Conservation (phyloP, 352 stramenopile genomes). For the Aphanomyces stellatus region DNA sequence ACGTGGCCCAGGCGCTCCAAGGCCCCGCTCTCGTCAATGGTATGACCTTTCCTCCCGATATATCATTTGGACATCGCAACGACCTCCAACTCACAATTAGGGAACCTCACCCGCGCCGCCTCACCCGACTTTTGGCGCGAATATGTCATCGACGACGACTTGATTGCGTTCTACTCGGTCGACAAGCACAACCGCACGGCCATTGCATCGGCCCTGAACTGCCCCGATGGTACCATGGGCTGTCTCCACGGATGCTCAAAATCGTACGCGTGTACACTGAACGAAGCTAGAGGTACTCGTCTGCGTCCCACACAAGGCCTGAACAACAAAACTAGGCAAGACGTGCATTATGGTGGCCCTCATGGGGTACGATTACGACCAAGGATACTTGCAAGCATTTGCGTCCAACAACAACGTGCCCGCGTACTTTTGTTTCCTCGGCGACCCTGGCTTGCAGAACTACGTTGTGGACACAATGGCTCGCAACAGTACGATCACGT, state of each 20-base stretch:
- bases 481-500: conserved; percentile 27
- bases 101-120: background rate
- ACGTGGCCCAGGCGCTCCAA: conserved; percentile 22
- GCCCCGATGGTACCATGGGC: conserved; percentile 27
- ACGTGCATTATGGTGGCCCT: conserved; percentile 39
- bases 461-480: conserved; percentile 30
- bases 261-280: conserved; percentile 34
- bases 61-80: too few relatives aligned
- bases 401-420: conserved; percentile 40
- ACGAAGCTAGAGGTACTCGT: conserved; percentile 16
- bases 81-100: too few relatives aligned
- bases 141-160: conserved; percentile 31
- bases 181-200: background rate
- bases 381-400: conserved; percentile 36
- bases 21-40: too few relatives aligned
- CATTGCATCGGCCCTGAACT: conserved; percentile 15
- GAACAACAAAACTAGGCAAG: conserved; percentile 3
- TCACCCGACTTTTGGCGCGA: conserved; percentile 39
- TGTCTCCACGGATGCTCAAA: conserved; percentile 41
- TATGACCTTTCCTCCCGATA: too few relatives aligned
- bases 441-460: conserved; percentile 25
- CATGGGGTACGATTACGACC: conserved; percentile 37
- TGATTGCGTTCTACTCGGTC: conserved; percentile 27
- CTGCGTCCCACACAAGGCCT: background rate
- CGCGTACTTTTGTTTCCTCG: conserved; percentile 58